Evolutionary conservation across 441 rosid species (phyloP).

Genomic region (Manihot esculenta): DNA sequence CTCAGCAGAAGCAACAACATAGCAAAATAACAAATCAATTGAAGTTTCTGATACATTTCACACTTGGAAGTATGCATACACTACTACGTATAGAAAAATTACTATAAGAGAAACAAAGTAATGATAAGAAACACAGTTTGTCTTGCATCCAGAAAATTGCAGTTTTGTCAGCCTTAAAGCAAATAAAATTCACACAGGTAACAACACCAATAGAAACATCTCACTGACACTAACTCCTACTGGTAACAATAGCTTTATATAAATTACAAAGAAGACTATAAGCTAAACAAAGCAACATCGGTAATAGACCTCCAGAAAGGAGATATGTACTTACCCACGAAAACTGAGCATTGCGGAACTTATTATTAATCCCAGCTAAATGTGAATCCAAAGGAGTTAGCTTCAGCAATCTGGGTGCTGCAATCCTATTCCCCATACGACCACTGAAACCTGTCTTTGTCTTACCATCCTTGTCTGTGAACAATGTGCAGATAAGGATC

Average conservation of each 20-base stretch:
- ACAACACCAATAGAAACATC: too few relatives aligned
- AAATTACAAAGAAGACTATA: not conserved
- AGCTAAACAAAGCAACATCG: not conserved
- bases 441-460: constrained; percentile 85
- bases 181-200: constrained; percentile 3
- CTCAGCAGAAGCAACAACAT: not conserved
- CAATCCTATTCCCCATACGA: constrained; percentile 93
- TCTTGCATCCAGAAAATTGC: constrained; percentile 2
- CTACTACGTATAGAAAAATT: not conserved
- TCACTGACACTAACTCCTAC: too few relatives aligned
- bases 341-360: constrained; percentile 87
- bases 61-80: too few relatives aligned
- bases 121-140: too few relatives aligned
- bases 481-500: constrained; percentile 82
- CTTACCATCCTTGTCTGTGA: constrained; percentile 78
- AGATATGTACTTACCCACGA: constrained; percentile 68
- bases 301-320: constrained; percentile 6
- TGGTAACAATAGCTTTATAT: not conserved
- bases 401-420: constrained; percentile 91
- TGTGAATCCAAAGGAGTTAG: constrained; percentile 84
- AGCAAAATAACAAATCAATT: not conserved
- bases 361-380: constrained; percentile 74
- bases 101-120: not conserved
- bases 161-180: constrained; percentile 7
- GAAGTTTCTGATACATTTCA: not conserved